Conservation (phyloP, 768 basidiomycete species). For the Tulasnella sp. region DNA sequence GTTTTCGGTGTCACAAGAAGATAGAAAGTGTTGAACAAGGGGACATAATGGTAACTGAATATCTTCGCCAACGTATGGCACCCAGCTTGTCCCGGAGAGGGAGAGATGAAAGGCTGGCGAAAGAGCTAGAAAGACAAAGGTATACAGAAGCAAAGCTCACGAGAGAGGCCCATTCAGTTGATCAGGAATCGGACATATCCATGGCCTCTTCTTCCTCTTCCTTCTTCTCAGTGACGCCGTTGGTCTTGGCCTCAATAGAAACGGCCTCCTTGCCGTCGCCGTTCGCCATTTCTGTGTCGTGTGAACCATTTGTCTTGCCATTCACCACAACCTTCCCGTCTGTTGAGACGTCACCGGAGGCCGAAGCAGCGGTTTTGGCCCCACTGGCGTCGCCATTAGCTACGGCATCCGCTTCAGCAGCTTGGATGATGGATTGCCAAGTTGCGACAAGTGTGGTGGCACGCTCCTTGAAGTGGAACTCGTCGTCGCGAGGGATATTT, state of each 20-base stretch:
- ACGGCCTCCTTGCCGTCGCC: neutral
- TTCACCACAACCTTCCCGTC: constrained; percentile 7
- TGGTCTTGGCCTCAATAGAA: neutral
- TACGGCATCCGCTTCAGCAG: neutral
- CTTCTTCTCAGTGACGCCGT: neutral
- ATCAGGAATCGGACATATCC: constrained; percentile 15
- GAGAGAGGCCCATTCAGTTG: neutral
- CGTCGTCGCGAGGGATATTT: constrained; percentile 49
- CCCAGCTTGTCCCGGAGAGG: too few relatives aligned
- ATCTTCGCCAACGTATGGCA: too few relatives aligned
- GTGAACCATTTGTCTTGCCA: neutral
- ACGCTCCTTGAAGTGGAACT: constrained; percentile 61
- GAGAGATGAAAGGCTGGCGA: too few relatives aligned
- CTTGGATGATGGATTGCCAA: constrained; percentile 36
- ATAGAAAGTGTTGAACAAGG: too few relatives aligned
- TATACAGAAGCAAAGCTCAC: too few relatives aligned
- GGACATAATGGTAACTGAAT: too few relatives aligned
- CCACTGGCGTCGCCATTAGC: neutral
- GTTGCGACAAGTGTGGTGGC: constrained; percentile 57
- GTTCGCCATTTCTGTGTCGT: neutral
- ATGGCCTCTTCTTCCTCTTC: constrained; percentile 9
- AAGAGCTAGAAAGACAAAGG: too few relatives aligned
- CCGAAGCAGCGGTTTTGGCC: neutral
- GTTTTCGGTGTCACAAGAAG: too few relatives aligned
- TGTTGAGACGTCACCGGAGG: neutral